Evolutionary conservation across 1,139 yeast genomes (phyloP), one percentile per base, ranked within the genome.

Genomic region (Groenewaldozyma sp.): DNA sequence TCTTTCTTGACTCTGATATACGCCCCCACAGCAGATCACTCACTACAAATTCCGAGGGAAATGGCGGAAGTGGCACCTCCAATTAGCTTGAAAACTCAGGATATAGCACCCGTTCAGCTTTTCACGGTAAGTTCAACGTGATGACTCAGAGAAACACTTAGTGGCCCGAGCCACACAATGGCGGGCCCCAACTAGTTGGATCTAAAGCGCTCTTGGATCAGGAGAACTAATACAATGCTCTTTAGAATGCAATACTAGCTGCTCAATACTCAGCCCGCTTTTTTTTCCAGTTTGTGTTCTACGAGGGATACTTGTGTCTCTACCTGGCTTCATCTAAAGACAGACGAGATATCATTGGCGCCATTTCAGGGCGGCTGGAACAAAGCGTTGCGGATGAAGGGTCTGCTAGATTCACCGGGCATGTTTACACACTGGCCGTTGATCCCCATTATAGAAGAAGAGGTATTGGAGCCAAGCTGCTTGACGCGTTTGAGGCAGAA

Each of bases 231-330:
- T n/a, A n/a, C n/a, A n/a, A n/a, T n/a, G n/a, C n/a, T n/a, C n/a
- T 46, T 29, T 39, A 47, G 26, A 48, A 46, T 35, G 10, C 39
- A 11, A 35, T 40, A 20, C 45, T 51, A 33, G 37, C 39, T 19
- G 38, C 40, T 19, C 14, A 35, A 28, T 51, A 51, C 42, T 31
- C 48, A 5, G 22, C 39, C 6, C 40, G 43, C 17, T 51, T 51
- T 35, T 51, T 49, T 20, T 40, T 50, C n/a, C 55, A 50, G 37
- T 51, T 49, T 50, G 21, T 43, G 41, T 32, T 36, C 37, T n/a
- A 39, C 40, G 24, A 36, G 16, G 40, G 45, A 36, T 31, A 40
- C 22, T 37, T 43, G 36, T 45, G 47, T 35, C 41, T 48, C 19
- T 41, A 46, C 33, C 31, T 42, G 24, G 19, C 35, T 24, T 35